These are phyloP conservation scores for Coemansia sp. DNA, from an alignment of 192 early-diverging fungal genomes.

Conservation along the genomic window DNA sequence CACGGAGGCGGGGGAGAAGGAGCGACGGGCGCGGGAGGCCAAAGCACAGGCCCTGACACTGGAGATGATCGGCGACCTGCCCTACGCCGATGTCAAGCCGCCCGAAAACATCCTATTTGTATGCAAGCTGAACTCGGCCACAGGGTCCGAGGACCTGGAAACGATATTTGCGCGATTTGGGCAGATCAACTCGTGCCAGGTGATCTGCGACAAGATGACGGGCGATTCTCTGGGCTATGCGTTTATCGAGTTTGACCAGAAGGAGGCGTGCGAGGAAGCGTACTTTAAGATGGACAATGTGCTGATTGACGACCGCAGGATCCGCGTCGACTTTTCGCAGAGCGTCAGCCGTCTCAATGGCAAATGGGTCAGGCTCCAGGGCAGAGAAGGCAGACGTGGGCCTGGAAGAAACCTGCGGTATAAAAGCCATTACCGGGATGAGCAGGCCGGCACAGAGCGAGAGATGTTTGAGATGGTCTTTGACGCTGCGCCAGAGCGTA, in stretches of 20 bases:
- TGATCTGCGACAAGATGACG: constrained; percentile 79
- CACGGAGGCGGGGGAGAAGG: constrained; percentile 63
- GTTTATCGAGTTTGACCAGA: constrained; percentile 91
- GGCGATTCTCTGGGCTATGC: constrained; percentile 87
- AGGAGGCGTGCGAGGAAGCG: constrained; percentile 83
- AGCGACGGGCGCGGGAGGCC: constrained; percentile 62
- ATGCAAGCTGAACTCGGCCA: constrained; percentile 87
- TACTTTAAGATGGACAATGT: constrained; percentile 98
- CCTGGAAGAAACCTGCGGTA: neutral
- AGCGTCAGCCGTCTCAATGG: constrained; percentile 79
- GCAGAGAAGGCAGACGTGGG: neutral
- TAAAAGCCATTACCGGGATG: constrained; percentile 11
- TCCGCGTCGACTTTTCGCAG: constrained; percentile 98
- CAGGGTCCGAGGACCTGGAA: constrained; percentile 83
- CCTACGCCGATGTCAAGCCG: constrained; percentile 94
- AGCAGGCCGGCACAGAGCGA: neutral
- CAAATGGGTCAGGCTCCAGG: constrained; percentile 56
- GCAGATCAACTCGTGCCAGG: constrained; percentile 78
- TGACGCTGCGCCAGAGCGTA: constrained; percentile 6
- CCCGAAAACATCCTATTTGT: constrained; percentile 97
- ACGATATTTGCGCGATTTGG: constrained; percentile 94
- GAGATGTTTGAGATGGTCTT: constrained; percentile 31
- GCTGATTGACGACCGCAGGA: constrained; percentile 89
- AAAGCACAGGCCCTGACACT: constrained; percentile 85
- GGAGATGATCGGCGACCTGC: constrained; percentile 96